A percentile compares a stretch with the other conserved stretches of the same genome.
phyloP scores from a whole-genome alignment of 208 protist genomes.

The Balamuthia mandrillaris region DNA sequence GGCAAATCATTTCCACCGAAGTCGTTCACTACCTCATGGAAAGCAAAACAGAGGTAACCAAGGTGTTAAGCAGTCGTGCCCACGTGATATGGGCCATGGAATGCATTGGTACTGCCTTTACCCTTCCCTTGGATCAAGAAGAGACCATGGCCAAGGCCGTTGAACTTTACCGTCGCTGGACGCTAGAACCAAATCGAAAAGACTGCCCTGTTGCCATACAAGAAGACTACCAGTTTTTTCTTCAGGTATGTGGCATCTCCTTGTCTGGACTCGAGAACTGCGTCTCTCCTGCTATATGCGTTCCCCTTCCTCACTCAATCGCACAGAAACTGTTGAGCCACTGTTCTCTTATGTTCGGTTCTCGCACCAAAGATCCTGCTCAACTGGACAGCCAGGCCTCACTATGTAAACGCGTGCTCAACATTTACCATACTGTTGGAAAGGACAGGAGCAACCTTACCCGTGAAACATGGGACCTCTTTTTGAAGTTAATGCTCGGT shows the following conservation, averaged over 20 bases:
- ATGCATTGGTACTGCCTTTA: slow-evolving; percentile 33
- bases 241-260: no score
- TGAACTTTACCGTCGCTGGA: slow-evolving; percentile 5
- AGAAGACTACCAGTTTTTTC: no score
- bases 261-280: no score
- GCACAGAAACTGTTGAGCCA: slow-evolving; percentile 8
- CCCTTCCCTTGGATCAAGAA: slow-evolving; percentile 41
- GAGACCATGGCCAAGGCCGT: slow-evolving; percentile 18
- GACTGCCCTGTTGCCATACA: neutral
- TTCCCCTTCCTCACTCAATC: neutral
- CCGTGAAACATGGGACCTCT: slow-evolving; percentile 37
- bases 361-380: neutral
- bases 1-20: neutral
- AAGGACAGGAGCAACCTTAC: neutral
- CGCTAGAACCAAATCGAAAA: neutral
- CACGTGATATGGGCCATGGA: slow-evolving; percentile 49
- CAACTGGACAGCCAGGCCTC: slow-evolving; percentile 26
- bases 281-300: neutral
- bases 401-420: slow-evolving; percentile 36
- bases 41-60: neutral
- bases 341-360: slow-evolving; percentile 18
- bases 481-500: slow-evolving; percentile 45
- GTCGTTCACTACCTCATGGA: slow-evolving; percentile 11
- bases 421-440: slow-evolving; percentile 35
- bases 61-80: neutral